Percentiles rank a stretch among this genome's conserved stretches.
Conservation (phyloP, 257 asterid genomes). For the Eustoma russellianum region DNA sequence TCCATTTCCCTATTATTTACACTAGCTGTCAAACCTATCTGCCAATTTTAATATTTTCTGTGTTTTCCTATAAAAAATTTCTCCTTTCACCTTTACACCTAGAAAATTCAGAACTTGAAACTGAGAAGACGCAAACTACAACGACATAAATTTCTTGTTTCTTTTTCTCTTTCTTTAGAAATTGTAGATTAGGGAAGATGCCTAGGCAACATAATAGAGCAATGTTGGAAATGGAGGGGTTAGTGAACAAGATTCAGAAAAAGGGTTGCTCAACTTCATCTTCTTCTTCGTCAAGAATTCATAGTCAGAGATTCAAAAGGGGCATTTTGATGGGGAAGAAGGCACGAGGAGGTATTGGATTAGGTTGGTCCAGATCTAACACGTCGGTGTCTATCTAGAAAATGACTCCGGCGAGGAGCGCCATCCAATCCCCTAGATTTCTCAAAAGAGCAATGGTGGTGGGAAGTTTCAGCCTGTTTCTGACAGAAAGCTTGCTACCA, state of each 20-base stretch:
- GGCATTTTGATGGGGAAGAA: constrained; percentile 86
- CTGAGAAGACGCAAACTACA: too few species aligned
- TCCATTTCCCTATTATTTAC: too few species aligned
- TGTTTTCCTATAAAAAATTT: background rate
- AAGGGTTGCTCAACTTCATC: constrained; percentile 87
- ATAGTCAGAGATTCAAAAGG: constrained; percentile 55
- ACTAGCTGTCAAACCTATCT: background rate
- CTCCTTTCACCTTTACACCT: too few species aligned
- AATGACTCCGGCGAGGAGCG: constrained; percentile 41
- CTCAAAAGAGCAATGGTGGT: constrained; percentile 34
- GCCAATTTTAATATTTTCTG: background rate
- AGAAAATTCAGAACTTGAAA: too few species aligned
- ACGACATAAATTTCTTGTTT: background rate
- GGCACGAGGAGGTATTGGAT: constrained; percentile 44
- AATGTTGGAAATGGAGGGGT: constrained; percentile 39
- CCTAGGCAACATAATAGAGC: constrained; percentile 31
- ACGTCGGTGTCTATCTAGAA: constrained; percentile 91
- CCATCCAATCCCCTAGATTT: constrained; percentile 50
- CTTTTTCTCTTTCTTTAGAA: background rate
- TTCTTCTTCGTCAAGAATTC: constrained; percentile 65
- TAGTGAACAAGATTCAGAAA: constrained; percentile 72
- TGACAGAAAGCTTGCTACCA: constrained; percentile 84
- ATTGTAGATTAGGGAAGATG: constrained; percentile 4
- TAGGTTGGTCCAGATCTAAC: constrained; percentile 69
- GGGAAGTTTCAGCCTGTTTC: constrained; percentile 70